phyloP scores from a whole-genome alignment of 305 asterid genomes.

The Stenogyne calaminthoides region DNA sequence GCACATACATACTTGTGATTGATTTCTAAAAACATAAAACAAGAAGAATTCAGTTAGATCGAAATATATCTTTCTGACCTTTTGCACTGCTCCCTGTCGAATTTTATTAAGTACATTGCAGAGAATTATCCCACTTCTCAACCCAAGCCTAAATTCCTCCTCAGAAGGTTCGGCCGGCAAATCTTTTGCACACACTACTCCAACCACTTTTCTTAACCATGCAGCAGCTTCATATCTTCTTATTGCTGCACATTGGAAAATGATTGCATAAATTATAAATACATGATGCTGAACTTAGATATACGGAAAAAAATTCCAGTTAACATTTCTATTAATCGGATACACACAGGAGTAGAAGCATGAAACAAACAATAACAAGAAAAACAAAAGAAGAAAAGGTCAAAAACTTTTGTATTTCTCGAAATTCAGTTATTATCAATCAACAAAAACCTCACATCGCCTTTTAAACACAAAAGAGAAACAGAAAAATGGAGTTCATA shows the following conservation, averaged over 20 bases:
- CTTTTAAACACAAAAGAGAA: background rate
- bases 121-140: constrained; percentile 91
- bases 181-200: constrained; percentile 88
- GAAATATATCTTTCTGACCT: constrained; percentile 44
- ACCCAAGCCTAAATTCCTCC: constrained; percentile 87
- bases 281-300: background rate
- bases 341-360: background rate
- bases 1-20: background rate
- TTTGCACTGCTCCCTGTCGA: constrained; percentile 85
- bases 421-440: constrained; percentile 9
- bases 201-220: constrained; percentile 84
- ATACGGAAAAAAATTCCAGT: background rate
- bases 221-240: constrained; percentile 90
- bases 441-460: background rate
- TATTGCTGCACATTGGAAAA: constrained; percentile 48
- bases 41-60: background rate
- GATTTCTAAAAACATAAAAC: background rate
- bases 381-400: background rate
- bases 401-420: background rate
- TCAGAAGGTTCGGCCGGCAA: constrained; percentile 97
- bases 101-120: constrained; percentile 85
- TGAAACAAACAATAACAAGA: background rate
- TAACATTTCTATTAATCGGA: background rate
- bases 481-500: background rate
- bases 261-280: background rate